phyloP scores from a whole-genome alignment of 1,284 basidiomycete genomes.

The Gymnopus androsaceus region DNA sequence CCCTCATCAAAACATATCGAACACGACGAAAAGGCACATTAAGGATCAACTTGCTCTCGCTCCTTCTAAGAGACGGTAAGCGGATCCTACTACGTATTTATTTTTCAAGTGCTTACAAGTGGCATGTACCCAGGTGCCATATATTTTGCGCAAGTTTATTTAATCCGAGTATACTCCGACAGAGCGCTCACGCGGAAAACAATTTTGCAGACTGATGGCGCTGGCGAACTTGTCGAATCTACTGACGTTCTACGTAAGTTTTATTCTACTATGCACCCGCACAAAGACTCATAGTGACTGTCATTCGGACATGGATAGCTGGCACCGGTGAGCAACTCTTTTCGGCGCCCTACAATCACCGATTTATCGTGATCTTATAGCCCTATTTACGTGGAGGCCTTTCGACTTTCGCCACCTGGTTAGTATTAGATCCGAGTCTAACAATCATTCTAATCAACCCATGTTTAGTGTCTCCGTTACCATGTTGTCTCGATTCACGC shows the following conservation, averaged over 20 bases:
- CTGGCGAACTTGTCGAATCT: slow-evolving; percentile 43
- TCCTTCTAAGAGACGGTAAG: slow-evolving; percentile 42
- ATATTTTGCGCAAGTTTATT: slow-evolving; percentile 36
- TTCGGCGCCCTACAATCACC: too few species aligned
- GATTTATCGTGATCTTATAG: slow-evolving; percentile 21
- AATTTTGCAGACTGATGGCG: slow-evolving; percentile 38
- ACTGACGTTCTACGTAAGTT: slow-evolving; percentile 39
- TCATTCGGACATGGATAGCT: not conserved
- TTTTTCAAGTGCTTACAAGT: not conserved
- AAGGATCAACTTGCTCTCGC: slow-evolving; percentile 31
- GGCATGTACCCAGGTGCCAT: slow-evolving; percentile 31
- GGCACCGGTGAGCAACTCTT: not conserved
- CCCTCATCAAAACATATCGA: slow-evolving; percentile 36
- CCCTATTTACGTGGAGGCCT: slow-evolving; percentile 39
- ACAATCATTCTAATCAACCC: too few species aligned
- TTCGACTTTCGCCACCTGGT: slow-evolving; percentile 45
- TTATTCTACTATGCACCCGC: too few species aligned
- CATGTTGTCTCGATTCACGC: slow-evolving; percentile 44
- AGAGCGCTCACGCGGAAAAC: not conserved
- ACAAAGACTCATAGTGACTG: not conserved
- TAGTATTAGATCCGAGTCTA: slow-evolving; percentile 11
- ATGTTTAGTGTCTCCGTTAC: slow-evolving; percentile 41
- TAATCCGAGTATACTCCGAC: not conserved
- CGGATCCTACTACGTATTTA: not conserved
- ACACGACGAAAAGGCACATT: slow-evolving; percentile 27